Conservation (phyloP, 345 rosid species). For the Salix udensis region DNA sequence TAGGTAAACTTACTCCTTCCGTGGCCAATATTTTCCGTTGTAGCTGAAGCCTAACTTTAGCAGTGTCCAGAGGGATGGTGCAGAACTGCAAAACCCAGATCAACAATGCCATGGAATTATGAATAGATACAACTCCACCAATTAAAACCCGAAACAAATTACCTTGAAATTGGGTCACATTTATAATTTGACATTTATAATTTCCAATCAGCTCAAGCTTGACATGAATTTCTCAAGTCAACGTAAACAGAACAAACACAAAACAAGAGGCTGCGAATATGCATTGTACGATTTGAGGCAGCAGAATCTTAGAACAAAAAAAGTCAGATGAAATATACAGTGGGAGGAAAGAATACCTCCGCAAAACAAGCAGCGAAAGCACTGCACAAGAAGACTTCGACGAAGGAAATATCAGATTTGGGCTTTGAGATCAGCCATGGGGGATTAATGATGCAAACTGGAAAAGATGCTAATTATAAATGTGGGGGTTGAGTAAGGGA, state of each 20-base stretch:
- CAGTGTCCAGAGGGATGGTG: constrained; percentile 96
- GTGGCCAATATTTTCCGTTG: constrained; percentile 66
- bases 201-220: too few species aligned
- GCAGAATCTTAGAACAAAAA: too few species aligned
- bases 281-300: too few species aligned
- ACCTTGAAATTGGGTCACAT: too few species aligned
- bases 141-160: too few species aligned
- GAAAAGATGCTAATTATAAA: too few species aligned
- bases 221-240: too few species aligned
- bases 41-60: constrained; percentile 99
- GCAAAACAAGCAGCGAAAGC: constrained; percentile 99
- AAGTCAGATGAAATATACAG: neutral
- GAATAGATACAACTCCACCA: too few species aligned
- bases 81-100: constrained; percentile 53
- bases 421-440: constrained; percentile 59
- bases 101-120: neutral
- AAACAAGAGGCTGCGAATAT: too few species aligned
- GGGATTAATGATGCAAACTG: neutral
- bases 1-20: constrained; percentile 55
- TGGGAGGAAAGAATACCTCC: constrained; percentile 45
- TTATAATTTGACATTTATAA: too few species aligned
- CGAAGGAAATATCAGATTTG: constrained; percentile 67
- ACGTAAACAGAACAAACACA: too few species aligned
- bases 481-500: neutral
- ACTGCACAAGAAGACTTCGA: constrained; percentile 78